Percentiles rank a stretch among this genome's conserved stretches.
These are phyloP conservation scores for Ilyonectria sp. DNA, from an alignment of 2,329 filamentous ascomycete genomes.

Conservation along the genomic window DNA sequence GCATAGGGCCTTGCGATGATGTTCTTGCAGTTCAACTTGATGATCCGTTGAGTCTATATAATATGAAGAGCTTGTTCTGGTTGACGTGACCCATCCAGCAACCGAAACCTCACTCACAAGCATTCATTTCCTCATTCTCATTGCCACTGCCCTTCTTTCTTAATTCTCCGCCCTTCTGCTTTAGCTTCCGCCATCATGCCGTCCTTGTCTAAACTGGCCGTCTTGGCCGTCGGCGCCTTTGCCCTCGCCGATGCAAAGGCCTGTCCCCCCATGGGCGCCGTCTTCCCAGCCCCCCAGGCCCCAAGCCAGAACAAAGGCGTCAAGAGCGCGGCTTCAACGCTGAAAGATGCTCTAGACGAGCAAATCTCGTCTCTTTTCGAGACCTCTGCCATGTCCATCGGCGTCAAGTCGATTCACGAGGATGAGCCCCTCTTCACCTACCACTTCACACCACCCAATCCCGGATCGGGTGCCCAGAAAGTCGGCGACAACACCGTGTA, in stretches of 20 bases:
- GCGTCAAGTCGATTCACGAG: slow-evolving; percentile 60
- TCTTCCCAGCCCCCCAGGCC: slow-evolving; percentile 55
- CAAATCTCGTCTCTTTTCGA: slow-evolving; percentile 48
- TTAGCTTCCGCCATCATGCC: slow-evolving; percentile 29
- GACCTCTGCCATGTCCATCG: slow-evolving; percentile 56
- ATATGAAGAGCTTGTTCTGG: background rate
- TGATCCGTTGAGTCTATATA: slow-evolving; percentile 37
- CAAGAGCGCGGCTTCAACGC: slow-evolving; percentile 41
- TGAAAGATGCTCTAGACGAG: slow-evolving; percentile 47
- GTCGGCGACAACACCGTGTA: slow-evolving; percentile 54
- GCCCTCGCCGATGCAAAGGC: slow-evolving; percentile 49
- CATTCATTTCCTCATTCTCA: background rate
- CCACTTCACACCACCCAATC: slow-evolving; percentile 56
- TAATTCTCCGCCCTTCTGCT: background rate
- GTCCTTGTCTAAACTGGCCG: slow-evolving; percentile 35
- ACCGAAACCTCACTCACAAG: background rate
- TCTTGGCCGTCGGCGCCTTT: slow-evolving; percentile 32
- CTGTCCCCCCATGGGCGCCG: slow-evolving; percentile 61
- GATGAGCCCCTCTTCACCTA: slow-evolving; percentile 55
- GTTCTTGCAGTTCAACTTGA: background rate
- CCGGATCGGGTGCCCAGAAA: slow-evolving; percentile 43
- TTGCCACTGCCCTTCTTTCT: background rate
- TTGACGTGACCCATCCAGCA: background rate
- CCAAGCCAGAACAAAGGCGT: slow-evolving; percentile 52
- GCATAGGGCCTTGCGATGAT: background rate